phyloP scores from a whole-genome alignment of 1,284 basidiomycete genomes.

The Pascua sp. region DNA sequence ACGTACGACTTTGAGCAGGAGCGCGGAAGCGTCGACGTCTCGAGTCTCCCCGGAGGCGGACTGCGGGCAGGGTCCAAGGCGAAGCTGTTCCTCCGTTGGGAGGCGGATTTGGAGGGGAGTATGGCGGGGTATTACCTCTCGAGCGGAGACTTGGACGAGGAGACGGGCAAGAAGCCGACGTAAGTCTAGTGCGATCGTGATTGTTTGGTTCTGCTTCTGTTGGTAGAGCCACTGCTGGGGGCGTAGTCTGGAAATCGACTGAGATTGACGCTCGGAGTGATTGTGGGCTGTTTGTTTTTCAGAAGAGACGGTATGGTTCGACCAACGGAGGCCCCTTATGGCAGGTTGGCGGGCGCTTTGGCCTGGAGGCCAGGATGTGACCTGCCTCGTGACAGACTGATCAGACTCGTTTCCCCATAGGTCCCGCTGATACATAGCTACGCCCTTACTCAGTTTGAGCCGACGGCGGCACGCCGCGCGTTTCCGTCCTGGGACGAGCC shows the following conservation, averaged over 20 bases:
- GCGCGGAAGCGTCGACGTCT: constrained; percentile 61
- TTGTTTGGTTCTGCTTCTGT: too few relatives aligned
- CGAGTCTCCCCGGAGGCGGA: constrained; percentile 61
- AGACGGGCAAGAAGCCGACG: constrained; percentile 48
- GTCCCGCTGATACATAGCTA: constrained; percentile 51
- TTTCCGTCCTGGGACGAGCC: constrained; percentile 93
- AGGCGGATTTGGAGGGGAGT: constrained; percentile 61
- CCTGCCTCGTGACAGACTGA: too few relatives aligned
- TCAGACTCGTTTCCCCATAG: not conserved
- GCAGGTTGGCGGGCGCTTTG: too few relatives aligned
- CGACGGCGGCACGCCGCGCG: constrained; percentile 76
- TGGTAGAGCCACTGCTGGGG: too few relatives aligned
- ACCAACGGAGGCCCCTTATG: too few relatives aligned
- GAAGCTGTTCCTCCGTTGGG: constrained; percentile 49
- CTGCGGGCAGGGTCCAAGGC: constrained; percentile 63
- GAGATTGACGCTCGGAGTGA: too few relatives aligned
- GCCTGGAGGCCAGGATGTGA: too few relatives aligned
- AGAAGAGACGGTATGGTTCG: too few relatives aligned
- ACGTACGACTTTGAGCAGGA: constrained; percentile 61
- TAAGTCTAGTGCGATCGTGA: constrained; percentile 26
- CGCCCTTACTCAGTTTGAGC: constrained; percentile 75
- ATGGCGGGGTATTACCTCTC: constrained; percentile 57
- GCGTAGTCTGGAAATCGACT: too few relatives aligned
- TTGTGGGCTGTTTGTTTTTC: too few relatives aligned
- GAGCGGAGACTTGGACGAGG: constrained; percentile 52